phyloP scores from a whole-genome alignment of 2,329 filamentous ascomycete genomes.

The Ceratocystis destructans region DNA sequence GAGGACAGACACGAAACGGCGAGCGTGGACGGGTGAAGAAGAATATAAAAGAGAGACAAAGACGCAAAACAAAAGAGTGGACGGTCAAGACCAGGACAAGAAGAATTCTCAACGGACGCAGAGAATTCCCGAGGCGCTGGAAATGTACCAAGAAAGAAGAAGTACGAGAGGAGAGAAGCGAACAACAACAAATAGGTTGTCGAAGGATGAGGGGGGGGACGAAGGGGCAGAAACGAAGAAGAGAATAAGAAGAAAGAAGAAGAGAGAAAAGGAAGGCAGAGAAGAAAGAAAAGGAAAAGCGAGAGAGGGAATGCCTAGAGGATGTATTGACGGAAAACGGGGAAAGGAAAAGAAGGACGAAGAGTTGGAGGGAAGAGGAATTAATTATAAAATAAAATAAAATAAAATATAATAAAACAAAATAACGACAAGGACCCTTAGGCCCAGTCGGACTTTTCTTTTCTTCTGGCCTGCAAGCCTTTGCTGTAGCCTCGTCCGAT shows the following conservation, averaged over 20 bases:
- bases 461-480: background rate
- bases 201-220: conserved; percentile 23
- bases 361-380: background rate
- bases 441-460: background rate
- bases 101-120: conserved; percentile 32
- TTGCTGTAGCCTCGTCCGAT: background rate
- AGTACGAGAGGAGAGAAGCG: conserved; percentile 19
- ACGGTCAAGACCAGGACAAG: conserved; percentile 31
- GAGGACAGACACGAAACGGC: conserved; percentile 8
- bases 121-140: conserved; percentile 29
- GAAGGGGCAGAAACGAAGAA: conserved; percentile 19
- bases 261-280: background rate
- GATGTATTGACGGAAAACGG: conserved; percentile 3
- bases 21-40: conserved; percentile 15
- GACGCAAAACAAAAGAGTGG: conserved; percentile 23
- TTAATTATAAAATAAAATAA: conserved; percentile 9
- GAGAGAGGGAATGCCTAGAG: background rate
- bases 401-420: background rate
- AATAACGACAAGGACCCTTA: background rate
- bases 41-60: conserved; percentile 13
- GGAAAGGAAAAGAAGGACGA: background rate
- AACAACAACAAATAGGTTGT: conserved; percentile 24
- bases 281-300: background rate
- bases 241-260: conserved; percentile 9
- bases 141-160: conserved; percentile 28